Evolutionary conservation across 257 asterid species (phyloP), one percentile per base, ranked within the genome.

Genomic region (Haberlea rhodopensis): DNA sequence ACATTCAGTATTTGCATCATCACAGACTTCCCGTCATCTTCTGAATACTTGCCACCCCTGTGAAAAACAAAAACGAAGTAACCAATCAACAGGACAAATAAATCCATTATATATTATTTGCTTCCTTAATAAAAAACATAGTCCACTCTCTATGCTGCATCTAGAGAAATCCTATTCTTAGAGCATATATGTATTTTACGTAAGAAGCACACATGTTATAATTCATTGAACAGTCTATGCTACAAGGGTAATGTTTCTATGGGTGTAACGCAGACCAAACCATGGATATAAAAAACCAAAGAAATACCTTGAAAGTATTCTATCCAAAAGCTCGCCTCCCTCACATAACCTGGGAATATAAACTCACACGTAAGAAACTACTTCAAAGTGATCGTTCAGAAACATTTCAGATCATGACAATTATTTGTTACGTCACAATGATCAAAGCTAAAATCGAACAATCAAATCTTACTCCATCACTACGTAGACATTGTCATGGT

Each of bases 321-420:
- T 78, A 73, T 83, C 89, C 79, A 83, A 67, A 69, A 80, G 86
- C 78, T 83, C 89, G 46, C 86, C 89, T 73, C 89, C 89, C 67
- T 83, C 89, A 69, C 89, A 83, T 53, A 83, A 72, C 86, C 89
- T 80, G 82, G 60, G 66, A 62, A 66, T 49, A 63, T 22, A 49
- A 26, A 8, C 2, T 15, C 9, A n/a, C 8, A 43, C 1, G 51
- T 43, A 20, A 31, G 5, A n/a, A 53, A 52, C 22, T 53, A 15
- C 29, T n/a, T 65, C 22, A 31, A 52, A 21, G n/a, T 10, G 53
- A 11, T 20, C 16, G 8, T 32, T 34, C 5, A 7, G 45, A 59
- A 20, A 19, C 20, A 11, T 18, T 27, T 8, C 25, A 18, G 63
- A 8, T 27, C n/a, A 57, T 57, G 28, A 19, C 0, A n/a, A n/a